Evolutionary conservation across 148 eudicot genomes (phyloP).

Genomic region (Agrostemma githago): DNA sequence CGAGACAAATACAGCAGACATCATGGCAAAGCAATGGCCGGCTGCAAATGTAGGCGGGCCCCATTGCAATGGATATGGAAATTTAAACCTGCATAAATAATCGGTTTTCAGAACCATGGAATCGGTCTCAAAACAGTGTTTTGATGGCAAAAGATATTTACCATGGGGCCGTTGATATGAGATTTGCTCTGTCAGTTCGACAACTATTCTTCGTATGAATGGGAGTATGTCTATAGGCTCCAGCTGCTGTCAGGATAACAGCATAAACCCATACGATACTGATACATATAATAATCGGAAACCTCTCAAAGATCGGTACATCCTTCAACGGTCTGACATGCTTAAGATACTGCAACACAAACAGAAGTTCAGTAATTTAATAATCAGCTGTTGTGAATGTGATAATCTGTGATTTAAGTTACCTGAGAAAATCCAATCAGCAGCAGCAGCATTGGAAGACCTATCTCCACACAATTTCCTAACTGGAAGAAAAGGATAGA

Average conservation of each 20-base stretch:
- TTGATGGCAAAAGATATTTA: slow-evolving; percentile 21
- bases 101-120: neutral
- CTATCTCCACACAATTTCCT: slow-evolving; percentile 91
- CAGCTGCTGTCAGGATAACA: slow-evolving; percentile 82
- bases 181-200: slow-evolving; percentile 83
- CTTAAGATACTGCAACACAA: slow-evolving; percentile 77
- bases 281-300: slow-evolving; percentile 71
- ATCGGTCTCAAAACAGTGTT: neutral
- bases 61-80: slow-evolving; percentile 98
- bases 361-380: slow-evolving; percentile 5
- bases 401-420: slow-evolving; percentile 19
- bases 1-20: slow-evolving; percentile 95
- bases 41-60: slow-evolving; percentile 96
- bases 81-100: slow-evolving; percentile 64
- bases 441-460: slow-evolving; percentile 78
- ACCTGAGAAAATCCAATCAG: slow-evolving; percentile 85
- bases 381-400: neutral
- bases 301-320: slow-evolving; percentile 87
- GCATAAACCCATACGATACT: slow-evolving; percentile 82
- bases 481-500: slow-evolving; percentile 43
- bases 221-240: slow-evolving; percentile 76
- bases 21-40: slow-evolving; percentile 92
- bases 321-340: slow-evolving; percentile 70
- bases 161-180: slow-evolving; percentile 95
- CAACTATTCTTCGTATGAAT: slow-evolving; percentile 63